Percentiles rank a stretch among this genome's conserved stretches.
Conservation (phyloP, 2,329 filamentous ascomycete species). For the Trichoderma atrobrunneum region DNA sequence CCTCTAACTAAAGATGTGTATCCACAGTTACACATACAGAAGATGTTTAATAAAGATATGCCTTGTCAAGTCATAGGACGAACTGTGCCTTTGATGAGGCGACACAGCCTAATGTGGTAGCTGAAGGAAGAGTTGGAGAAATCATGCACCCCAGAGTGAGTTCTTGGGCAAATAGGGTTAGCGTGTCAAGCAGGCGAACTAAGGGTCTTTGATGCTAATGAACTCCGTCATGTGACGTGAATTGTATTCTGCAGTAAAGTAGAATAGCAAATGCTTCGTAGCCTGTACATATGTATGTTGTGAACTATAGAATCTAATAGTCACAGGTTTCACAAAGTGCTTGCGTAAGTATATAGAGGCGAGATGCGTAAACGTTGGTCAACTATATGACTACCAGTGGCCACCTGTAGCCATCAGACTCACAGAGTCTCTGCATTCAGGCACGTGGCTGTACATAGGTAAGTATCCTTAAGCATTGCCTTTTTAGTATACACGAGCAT, state of each 20-base stretch:
- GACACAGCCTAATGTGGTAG: neutral
- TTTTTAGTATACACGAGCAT: neutral
- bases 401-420: neutral
- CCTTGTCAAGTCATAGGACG: neutral
- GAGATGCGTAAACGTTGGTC: neutral
- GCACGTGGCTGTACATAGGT: neutral
- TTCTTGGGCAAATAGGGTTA: neutral
- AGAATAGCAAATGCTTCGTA: neutral
- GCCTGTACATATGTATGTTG: neutral
- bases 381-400: neutral
- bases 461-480: neutral
- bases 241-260: neutral
- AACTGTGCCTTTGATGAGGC: neutral
- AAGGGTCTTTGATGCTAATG: neutral
- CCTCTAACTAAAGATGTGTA: neutral
- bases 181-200: neutral
- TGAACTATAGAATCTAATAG: neutral
- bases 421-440: neutral
- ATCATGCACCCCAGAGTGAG: neutral
- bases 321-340: neutral
- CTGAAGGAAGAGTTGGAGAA: neutral
- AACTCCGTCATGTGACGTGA: neutral
- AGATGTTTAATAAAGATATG: neutral
- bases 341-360: neutral
- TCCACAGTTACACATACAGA: neutral